Conservation (phyloP, 2,329 filamentous ascomycete genomes). For the Pseudocercospora vitis region DNA sequence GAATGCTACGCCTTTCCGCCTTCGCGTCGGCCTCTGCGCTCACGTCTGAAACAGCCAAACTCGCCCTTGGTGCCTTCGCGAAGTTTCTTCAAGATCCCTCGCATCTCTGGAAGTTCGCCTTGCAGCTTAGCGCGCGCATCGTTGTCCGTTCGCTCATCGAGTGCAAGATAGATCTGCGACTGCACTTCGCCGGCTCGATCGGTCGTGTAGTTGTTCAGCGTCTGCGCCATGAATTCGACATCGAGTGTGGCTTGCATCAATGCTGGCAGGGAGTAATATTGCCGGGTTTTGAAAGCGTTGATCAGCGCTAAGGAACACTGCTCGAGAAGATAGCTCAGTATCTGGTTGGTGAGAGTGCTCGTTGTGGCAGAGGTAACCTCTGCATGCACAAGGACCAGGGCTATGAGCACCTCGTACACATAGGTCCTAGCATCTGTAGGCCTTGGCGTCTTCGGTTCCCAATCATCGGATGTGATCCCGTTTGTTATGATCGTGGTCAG, state of each 20-base stretch:
- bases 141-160: conserved; percentile 87
- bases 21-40: conserved; percentile 22
- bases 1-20: conserved; percentile 14
- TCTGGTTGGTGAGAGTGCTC: conserved; percentile 71
- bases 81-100: conserved; percentile 78
- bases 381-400: conserved; percentile 86
- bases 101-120: conserved; percentile 85
- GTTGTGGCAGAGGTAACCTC: conserved; percentile 50
- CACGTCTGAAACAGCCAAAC: conserved; percentile 53
- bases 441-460: conserved; percentile 51
- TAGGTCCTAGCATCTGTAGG: conserved; percentile 82
- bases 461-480: conserved; percentile 70
- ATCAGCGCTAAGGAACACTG: conserved; percentile 78
- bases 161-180: conserved; percentile 84
- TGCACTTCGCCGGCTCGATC: conserved; percentile 78
- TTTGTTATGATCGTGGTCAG: conserved; percentile 69
- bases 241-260: conserved; percentile 97
- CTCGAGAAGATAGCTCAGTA: conserved; percentile 85
- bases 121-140: conserved; percentile 78
- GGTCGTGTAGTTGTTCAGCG: conserved; percentile 83
- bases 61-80: conserved; percentile 79
- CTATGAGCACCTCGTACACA: conserved; percentile 81
- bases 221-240: conserved; percentile 95
- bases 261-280: conserved; percentile 70
- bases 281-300: conserved; percentile 66